phyloP scores from a whole-genome alignment of 2,329 filamentous ascomycete genomes.

The Coleophoma eucalyptorum region DNA sequence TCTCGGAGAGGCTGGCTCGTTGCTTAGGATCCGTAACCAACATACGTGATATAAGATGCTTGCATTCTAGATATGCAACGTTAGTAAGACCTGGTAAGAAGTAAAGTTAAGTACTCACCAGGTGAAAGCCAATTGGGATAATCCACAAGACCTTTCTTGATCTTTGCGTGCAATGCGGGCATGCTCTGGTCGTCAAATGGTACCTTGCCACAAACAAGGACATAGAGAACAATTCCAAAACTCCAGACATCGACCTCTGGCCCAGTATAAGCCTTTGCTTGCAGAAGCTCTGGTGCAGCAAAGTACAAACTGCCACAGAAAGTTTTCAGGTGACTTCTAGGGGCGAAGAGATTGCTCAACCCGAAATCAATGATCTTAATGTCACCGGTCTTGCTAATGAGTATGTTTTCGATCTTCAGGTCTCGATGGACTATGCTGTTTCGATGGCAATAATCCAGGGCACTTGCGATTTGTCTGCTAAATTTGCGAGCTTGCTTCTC shows the following conservation, averaged over 20 bases:
- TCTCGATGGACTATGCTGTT: slow-evolving; percentile 98
- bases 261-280: slow-evolving; percentile 90
- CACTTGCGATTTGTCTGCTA: slow-evolving; percentile 93
- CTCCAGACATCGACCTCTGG: slow-evolving; percentile 99
- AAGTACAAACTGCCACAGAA: slow-evolving; percentile 98
- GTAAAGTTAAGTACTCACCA: slow-evolving; percentile 52
- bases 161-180: slow-evolving; percentile 96
- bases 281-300: slow-evolving; percentile 88
- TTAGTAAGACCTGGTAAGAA: too few species aligned
- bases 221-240: slow-evolving; percentile 96
- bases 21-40: slow-evolving; percentile 89
- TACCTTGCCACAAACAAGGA: slow-evolving; percentile 94
- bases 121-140: slow-evolving; percentile 91
- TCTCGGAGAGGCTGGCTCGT: slow-evolving; percentile 82
- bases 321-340: slow-evolving; percentile 81
- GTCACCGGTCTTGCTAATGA: slow-evolving; percentile 98
- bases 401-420: slow-evolving; percentile 97
- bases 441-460: slow-evolving; percentile 93
- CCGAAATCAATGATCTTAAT: slow-evolving; percentile 99
- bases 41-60: slow-evolving; percentile 89
- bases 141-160: slow-evolving; percentile 94
- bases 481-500: slow-evolving; percentile 99
- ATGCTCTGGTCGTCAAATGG: slow-evolving; percentile 99
- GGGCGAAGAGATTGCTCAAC: slow-evolving; percentile 91
- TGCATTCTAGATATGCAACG: slow-evolving; percentile 65